phyloP scores from a whole-genome alignment of 73 alveolate genomes.

The Stentor coeruleus region DNA sequence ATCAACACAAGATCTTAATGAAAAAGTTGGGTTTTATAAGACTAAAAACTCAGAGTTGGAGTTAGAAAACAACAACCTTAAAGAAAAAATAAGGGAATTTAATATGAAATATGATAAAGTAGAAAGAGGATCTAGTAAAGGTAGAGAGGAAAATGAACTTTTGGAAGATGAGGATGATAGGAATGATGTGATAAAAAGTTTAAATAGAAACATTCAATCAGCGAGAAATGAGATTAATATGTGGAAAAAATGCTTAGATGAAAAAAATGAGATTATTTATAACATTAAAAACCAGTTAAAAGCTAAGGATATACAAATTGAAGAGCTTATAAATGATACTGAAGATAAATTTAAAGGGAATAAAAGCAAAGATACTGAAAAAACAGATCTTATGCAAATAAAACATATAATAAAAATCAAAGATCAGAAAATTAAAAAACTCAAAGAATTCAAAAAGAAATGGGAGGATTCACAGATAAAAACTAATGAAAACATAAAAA shows the following conservation, averaged over 20 bases:
- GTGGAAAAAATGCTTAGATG: constrained; percentile 26
- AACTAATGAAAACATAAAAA: background rate
- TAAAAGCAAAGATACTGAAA: background rate
- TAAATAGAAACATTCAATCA: constrained; percentile 18
- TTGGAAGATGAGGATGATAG: constrained; percentile 29
- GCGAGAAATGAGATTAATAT: constrained; percentile 16
- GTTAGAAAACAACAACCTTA: background rate
- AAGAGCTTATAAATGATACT: background rate
- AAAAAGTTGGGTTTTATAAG: background rate
- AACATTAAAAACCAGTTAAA: constrained; percentile 3
- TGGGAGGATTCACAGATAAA: constrained; percentile 17
- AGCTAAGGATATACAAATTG: background rate
- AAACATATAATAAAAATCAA: background rate
- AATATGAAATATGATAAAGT: background rate
- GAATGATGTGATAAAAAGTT: background rate
- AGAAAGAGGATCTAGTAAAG: background rate
- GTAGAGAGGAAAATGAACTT: constrained; percentile 2
- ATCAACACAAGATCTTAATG: background rate
- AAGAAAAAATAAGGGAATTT: background rate
- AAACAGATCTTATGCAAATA: background rate
- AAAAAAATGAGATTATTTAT: constrained; percentile 12
- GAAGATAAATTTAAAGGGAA: background rate
- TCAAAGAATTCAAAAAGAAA: constrained; percentile 13
- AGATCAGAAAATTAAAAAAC: background rate
- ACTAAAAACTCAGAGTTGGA: background rate